These are phyloP conservation scores for Candida gigantensis DNA, from an alignment of 1,139 yeast genomes.

Conservation along the genomic window DNA sequence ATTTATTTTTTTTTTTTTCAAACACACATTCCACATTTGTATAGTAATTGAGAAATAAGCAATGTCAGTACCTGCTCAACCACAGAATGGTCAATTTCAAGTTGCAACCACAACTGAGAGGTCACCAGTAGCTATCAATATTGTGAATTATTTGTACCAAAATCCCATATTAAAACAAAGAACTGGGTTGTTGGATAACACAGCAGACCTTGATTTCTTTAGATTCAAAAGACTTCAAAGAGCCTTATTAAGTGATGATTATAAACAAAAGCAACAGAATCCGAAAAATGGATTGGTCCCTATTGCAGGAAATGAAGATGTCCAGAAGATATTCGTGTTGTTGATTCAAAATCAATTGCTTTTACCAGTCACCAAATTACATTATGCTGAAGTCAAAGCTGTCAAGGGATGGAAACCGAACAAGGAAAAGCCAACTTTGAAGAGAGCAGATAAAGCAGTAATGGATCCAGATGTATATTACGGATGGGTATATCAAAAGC, in stretches of 20 bases:
- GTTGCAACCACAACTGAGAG: conserved; percentile 20
- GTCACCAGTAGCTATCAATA: conserved; percentile 38
- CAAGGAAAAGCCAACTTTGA: conserved; percentile 72
- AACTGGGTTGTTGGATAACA: conserved; percentile 71
- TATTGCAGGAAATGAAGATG: conserved; percentile 52
- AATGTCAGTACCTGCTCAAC: conserved; percentile 9
- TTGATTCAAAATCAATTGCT: conserved; percentile 76
- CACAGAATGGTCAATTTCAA: conserved; percentile 13
- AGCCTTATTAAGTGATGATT: conserved; percentile 75
- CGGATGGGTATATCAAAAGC: conserved; percentile 83
- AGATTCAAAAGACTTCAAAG: conserved; percentile 80
- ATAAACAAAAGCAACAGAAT: conserved; percentile 55
- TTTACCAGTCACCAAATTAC: conserved; percentile 72
- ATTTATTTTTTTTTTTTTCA: not conserved
- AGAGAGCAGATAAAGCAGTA: conserved; percentile 66
- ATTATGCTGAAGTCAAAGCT: conserved; percentile 68
- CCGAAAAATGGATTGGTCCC: conserved; percentile 61
- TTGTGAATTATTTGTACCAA: conserved; percentile 73
- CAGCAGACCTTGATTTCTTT: conserved; percentile 74
- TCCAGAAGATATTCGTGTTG: conserved; percentile 61
- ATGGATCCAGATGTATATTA: conserved; percentile 78
- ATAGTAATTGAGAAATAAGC: not conserved
- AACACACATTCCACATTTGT: conserved; percentile 2
- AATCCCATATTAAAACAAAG: conserved; percentile 72
- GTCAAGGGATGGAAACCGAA: conserved; percentile 65